Percentiles rank a stretch among this genome's conserved stretches.
These are phyloP conservation scores for Dictyophora rubrovolvata DNA, from an alignment of 768 basidiomycete genomes.

Conservation along the genomic window DNA sequence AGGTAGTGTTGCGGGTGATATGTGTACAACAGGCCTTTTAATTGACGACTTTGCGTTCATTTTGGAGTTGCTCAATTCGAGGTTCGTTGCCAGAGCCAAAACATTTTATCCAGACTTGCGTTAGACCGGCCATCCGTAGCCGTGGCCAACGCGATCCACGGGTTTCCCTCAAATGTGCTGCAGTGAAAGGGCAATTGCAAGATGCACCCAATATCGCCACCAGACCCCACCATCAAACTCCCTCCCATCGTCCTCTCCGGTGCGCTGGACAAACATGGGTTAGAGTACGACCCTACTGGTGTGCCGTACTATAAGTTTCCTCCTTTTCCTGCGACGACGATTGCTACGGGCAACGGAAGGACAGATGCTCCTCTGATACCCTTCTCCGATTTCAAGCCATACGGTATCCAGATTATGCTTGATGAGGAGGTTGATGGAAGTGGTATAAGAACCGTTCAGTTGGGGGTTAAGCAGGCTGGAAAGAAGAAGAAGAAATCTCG, in stretches of 20 bases:
- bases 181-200: too few species aligned
- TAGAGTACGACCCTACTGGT: slow-evolving; percentile 10
- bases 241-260: background rate
- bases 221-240: background rate
- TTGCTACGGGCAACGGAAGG: background rate
- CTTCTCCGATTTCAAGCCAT: slow-evolving; percentile 46
- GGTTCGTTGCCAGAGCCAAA: too few species aligned
- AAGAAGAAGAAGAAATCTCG: slow-evolving; percentile 37
- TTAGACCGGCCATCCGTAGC: too few species aligned
- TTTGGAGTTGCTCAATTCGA: too few species aligned
- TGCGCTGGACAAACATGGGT: background rate
- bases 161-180: too few species aligned
- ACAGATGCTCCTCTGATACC: slow-evolving; percentile 30
- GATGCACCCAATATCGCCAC: too few species aligned
- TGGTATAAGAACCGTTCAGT: slow-evolving; percentile 55
- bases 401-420: slow-evolving; percentile 43
- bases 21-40: slow-evolving; percentile 1
- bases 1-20: background rate
- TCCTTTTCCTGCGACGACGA: slow-evolving; percentile 37
- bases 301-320: slow-evolving; percentile 28
- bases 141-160: too few species aligned
- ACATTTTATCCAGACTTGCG: too few species aligned
- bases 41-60: too few species aligned
- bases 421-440: slow-evolving; percentile 52
- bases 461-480: slow-evolving; percentile 52